Percentiles rank a stretch among this genome's conserved stretches.
These are phyloP conservation scores for Trichoderma endophyticum DNA, from an alignment of 2,329 filamentous ascomycete genomes.

Conservation along the genomic window DNA sequence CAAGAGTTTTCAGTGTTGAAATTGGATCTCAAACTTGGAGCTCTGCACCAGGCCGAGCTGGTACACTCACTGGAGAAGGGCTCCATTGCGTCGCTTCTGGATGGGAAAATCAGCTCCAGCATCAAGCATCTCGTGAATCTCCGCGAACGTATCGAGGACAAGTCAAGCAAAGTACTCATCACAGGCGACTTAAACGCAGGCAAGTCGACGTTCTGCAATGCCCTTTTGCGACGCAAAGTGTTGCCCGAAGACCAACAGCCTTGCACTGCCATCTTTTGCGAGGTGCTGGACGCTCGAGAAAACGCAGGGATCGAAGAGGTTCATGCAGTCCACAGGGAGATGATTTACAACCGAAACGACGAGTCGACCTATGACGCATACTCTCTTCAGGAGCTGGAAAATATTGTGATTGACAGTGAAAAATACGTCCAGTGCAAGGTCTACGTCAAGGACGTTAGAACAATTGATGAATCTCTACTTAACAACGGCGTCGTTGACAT, in stretches of 20 bases:
- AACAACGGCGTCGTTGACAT: constrained; percentile 99
- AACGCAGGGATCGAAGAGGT: constrained; percentile 92
- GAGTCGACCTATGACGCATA: constrained; percentile 94
- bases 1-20: constrained; percentile 96
- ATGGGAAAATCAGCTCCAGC: constrained; percentile 91
- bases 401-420: constrained; percentile 84
- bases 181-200: constrained; percentile 96
- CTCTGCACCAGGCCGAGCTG: constrained; percentile 80
- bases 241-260: constrained; percentile 96
- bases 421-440: constrained; percentile 94
- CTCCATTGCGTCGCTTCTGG: constrained; percentile 84
- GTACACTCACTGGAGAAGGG: constrained; percentile 92
- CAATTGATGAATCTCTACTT: constrained; percentile 87
- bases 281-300: constrained; percentile 87
- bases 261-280: constrained; percentile 97
- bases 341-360: constrained; percentile 79
- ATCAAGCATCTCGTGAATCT: constrained; percentile 85
- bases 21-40: constrained; percentile 85
- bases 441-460: constrained; percentile 85
- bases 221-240: constrained; percentile 86
- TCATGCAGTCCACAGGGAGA: constrained; percentile 84
- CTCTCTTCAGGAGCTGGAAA: constrained; percentile 71
- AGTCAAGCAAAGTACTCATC: constrained; percentile 91
- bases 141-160: constrained; percentile 93
- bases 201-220: constrained; percentile 98